Evolutionary conservation across 1,284 basidiomycete genomes (phyloP), one percentile per base, ranked within the genome.

Genomic region (Ustilago hordei): DNA sequence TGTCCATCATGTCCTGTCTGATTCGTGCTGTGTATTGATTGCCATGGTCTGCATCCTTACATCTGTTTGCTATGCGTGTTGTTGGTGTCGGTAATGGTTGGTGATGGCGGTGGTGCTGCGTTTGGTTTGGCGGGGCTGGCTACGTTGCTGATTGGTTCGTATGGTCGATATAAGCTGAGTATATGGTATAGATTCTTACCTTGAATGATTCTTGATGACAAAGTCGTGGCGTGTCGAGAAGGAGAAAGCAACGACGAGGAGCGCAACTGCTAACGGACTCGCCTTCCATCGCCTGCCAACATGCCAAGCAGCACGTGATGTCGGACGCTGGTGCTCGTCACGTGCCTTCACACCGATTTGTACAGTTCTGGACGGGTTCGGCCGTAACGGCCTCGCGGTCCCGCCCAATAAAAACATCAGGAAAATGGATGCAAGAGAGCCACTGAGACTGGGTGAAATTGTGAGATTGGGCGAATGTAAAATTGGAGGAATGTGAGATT

Each of bases 171-270:
- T 34, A 50, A 23, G 39, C 31, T 31, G 31, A 19, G 41, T 32
- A 35, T 35, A 53, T 56, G 66, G 19, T 56, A 45, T 32, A 17
- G 52, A 54, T 53, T 47, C 74, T 76, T 76, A 76, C 74, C 74
- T 76, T 76, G 74, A 63, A 62, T 76, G 62, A 72, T 65, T 68
- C 74, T 76, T 76, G 74, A 76, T 62, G 74, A 76, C 68, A 43
- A 62, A 65, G 67, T 69, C 62, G 71, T 69, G 58, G 72, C 60
- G 61, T 66, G 72, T 67, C 50, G 67, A 69, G 57, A 75, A 69
- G 72, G 67, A 60, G 62, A 41, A 28, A 55, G 41, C 31, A 36
- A 41, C 60, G 62, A 68, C 56, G 62, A 53, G 35, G 71, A 62
- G 35, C 23, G 23, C 53, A 65, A 39, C 54, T 62, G 31, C 47